Conservation (phyloP, 371 early-diverging fungal genomes). For the Rhizopus arrhizus region DNA sequence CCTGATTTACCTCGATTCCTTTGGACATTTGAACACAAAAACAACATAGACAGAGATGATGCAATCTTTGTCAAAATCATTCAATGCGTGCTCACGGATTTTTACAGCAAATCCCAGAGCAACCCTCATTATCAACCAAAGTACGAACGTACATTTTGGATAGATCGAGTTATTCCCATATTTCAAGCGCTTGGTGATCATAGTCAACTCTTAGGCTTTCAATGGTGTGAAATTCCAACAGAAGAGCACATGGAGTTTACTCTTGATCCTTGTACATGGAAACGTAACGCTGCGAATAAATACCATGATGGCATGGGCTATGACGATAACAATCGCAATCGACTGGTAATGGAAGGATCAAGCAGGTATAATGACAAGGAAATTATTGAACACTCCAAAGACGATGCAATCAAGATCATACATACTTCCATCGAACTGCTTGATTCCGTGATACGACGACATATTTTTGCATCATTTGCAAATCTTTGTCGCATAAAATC, state of each 20-base stretch:
- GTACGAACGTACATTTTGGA: conserved; percentile 14
- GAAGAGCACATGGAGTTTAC: conserved; percentile 10
- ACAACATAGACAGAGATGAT: no score
- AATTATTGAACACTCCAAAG: conserved; percentile 2
- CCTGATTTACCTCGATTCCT: no score
- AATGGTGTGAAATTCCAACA: conserved; percentile 12
- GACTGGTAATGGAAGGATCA: conserved; percentile 12
- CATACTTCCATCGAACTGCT: conserved; percentile 12
- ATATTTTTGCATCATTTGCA: conserved; percentile 7
- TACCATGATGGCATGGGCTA: conserved; percentile 9
- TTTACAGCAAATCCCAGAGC: conserved; percentile 10
- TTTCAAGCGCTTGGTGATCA: conserved; percentile 15
- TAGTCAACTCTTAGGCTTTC: conserved; percentile 13
- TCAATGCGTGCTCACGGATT: conserved; percentile 12
- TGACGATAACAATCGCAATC: neutral
- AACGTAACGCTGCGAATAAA: conserved; percentile 4
- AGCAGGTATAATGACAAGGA: conserved; percentile 8
- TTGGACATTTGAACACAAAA: no score
- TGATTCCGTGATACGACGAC: conserved; percentile 7
- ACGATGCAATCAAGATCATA: conserved; percentile 1
- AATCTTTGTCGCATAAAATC: conserved; percentile 5
- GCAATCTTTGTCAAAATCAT: conserved; percentile 12
- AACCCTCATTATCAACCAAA: conserved; percentile 3
- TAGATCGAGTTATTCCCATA: conserved; percentile 8
- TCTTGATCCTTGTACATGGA: conserved; percentile 1